phyloP scores from a whole-genome alignment of 257 asterid genomes.

The Verbascum thapsus region DNA sequence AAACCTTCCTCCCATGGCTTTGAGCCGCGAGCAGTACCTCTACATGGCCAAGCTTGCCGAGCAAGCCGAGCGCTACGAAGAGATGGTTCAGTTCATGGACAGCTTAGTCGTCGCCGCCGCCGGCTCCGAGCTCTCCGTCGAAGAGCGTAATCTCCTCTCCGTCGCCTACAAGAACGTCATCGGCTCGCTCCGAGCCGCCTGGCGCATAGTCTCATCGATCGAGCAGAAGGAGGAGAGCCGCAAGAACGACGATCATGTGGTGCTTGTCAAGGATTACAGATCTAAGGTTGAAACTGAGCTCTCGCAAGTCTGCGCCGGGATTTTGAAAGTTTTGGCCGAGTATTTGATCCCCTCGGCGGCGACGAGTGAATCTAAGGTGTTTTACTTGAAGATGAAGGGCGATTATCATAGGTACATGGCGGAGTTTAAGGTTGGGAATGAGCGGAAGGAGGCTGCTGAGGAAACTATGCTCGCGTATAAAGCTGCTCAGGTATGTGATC shows the following conservation, averaged over 20 bases:
- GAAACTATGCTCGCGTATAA: conserved; percentile 67
- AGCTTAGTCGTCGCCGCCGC: conserved; percentile 47
- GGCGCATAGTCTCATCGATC: conserved; percentile 69
- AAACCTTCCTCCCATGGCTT: conserved; percentile 33
- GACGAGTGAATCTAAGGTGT: conserved; percentile 62
- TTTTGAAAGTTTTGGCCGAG: conserved; percentile 46
- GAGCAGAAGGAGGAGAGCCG: conserved; percentile 77
- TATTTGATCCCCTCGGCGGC: conserved; percentile 51
- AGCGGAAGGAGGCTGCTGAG: conserved; percentile 71
- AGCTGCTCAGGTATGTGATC: conserved; percentile 86
- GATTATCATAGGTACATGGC: conserved; percentile 71
- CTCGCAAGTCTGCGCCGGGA: conserved; percentile 58
- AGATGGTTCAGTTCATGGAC: conserved; percentile 79
- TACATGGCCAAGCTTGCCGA: conserved; percentile 75
- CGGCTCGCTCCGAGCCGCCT: conserved; percentile 78
- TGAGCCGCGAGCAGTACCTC: conserved; percentile 63
- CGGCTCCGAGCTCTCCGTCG: conserved; percentile 56
- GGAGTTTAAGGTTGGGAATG: conserved; percentile 61
- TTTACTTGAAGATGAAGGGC: conserved; percentile 77
- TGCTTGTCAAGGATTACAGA: conserved; percentile 66
- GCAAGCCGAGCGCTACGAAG: conserved; percentile 77
- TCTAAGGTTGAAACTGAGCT: conserved; percentile 68
- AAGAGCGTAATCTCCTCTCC: conserved; percentile 73
- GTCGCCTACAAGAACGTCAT: conserved; percentile 76
- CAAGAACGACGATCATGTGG: conserved; percentile 70